Evolutionary conservation across 2,329 filamentous ascomycete genomes (phyloP).

Genomic region (Trichoderma brevicompactum): DNA sequence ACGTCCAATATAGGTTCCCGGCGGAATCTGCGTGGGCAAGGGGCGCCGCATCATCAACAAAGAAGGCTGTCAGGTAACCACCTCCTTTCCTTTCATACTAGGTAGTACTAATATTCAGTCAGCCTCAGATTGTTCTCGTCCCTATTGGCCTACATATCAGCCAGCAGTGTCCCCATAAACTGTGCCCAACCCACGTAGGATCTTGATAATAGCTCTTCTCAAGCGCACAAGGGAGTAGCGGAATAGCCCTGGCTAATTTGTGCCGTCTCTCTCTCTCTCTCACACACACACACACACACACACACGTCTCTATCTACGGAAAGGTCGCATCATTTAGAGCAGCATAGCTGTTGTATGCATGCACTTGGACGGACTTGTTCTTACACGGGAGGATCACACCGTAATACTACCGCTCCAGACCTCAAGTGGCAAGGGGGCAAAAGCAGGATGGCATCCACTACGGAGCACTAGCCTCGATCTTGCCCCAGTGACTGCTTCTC

Average conservation of each 20-base stretch:
- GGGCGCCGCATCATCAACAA: background rate
- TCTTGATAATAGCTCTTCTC: background rate
- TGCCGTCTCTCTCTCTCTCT: background rate
- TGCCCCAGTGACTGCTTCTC: constrained; percentile 4
- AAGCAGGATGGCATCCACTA: constrained; percentile 20
- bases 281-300: no score
- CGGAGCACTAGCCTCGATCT: constrained; percentile 27
- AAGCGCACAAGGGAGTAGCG: background rate
- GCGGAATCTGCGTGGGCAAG: background rate
- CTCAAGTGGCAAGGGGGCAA: constrained; percentile 11
- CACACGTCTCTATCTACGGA: background rate
- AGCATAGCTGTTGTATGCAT: background rate
- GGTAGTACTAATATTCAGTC: background rate
- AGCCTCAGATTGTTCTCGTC: background rate
- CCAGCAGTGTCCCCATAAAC: background rate
- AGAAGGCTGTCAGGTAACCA: background rate
- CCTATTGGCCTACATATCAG: background rate
- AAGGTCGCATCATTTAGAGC: background rate
- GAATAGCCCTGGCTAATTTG: background rate
- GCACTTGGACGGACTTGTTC: background rate
- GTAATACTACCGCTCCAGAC: background rate
- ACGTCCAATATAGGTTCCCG: background rate
- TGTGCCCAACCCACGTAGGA: background rate
- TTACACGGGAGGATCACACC: constrained; percentile 3
- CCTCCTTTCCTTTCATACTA: background rate